phyloP scores from a whole-genome alignment of 148 eudicot genomes.

The Vaccinium darrowii region DNA sequence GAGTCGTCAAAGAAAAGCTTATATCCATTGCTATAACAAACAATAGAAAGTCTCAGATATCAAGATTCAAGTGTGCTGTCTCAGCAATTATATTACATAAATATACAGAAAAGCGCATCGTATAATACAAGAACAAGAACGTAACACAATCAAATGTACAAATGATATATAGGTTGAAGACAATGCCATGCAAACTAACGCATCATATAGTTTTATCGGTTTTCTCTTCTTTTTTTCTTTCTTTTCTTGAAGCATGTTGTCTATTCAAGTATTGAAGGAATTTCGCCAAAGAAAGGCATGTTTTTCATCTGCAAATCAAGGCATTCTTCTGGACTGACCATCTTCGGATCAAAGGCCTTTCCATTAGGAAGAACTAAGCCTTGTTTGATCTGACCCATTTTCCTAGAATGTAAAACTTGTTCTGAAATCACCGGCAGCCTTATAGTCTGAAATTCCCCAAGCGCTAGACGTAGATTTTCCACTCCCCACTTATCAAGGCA shows the following conservation, averaged over 20 bases:
- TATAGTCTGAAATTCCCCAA: slow-evolving; percentile 56
- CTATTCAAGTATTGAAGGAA: slow-evolving; percentile 32
- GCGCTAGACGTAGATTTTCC: slow-evolving; percentile 41
- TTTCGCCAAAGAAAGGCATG: slow-evolving; percentile 56
- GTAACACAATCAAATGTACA: too few species aligned
- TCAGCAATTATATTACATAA: too few species aligned
- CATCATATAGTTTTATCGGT: too few species aligned
- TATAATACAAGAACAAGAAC: too few species aligned
- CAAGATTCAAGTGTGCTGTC: too few species aligned
- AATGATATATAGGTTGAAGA: too few species aligned
- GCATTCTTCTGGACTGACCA: slow-evolving; percentile 46
- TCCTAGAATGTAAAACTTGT: slow-evolving; percentile 68
- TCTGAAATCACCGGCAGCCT: slow-evolving; percentile 52
- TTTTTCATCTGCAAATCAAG: slow-evolving; percentile 55
- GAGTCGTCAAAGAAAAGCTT: too few species aligned
- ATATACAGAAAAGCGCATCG: too few species aligned
- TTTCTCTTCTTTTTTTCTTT: too few species aligned
- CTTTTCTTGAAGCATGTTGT: background rate
- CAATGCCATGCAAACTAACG: too few species aligned
- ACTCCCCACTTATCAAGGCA: slow-evolving; percentile 66
- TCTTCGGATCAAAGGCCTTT: slow-evolving; percentile 41
- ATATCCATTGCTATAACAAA: too few species aligned
- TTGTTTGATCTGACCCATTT: slow-evolving; percentile 72
- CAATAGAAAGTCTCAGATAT: too few species aligned
- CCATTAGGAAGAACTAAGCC: slow-evolving; percentile 51